Evolutionary conservation across 225 moss, liverwort and hornwort species (phyloP).

Genomic region (Bryoerythrophyllum caledonicum): DNA sequence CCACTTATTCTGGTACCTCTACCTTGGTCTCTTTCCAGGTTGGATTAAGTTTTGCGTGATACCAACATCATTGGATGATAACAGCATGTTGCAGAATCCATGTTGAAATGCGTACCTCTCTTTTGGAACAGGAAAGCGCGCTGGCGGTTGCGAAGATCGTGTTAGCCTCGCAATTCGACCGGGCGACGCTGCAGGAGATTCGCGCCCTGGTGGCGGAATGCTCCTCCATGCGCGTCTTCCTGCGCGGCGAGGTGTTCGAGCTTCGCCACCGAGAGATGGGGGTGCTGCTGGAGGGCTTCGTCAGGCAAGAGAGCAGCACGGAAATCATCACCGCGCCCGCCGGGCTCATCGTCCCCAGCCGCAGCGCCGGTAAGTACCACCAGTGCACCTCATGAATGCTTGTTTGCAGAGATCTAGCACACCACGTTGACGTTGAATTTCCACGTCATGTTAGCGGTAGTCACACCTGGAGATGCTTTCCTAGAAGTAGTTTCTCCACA

Average conservation of each 20-base stretch:
- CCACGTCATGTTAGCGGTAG: not conserved
- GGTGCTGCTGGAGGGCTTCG: conserved; percentile 85
- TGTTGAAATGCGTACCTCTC: not conserved
- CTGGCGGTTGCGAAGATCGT: conserved; percentile 75
- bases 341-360: conserved; percentile 50
- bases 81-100: not conserved
- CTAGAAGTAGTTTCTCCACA: no score
- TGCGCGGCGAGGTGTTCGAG: conserved; percentile 83
- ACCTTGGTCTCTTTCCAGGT: not conserved
- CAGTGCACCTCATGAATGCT: not conserved
- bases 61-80: not conserved
- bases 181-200: conserved; percentile 72
- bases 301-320: conserved; percentile 70
- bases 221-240: conserved; percentile 73
- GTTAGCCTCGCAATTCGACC: conserved; percentile 67
- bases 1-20: no score
- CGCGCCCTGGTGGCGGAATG: conserved; percentile 59
- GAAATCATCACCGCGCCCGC: conserved; percentile 82
- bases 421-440: not conserved
- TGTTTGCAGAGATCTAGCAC: not conserved
- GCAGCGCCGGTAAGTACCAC: conserved; percentile 40
- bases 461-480: no score
- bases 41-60: no score
- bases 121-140: conserved; percentile 73
- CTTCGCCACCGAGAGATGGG: conserved; percentile 63